These are phyloP conservation scores for Diplotaxis tenuifolia DNA, from an alignment of 345 rosid genomes.

Conservation along the genomic window DNA sequence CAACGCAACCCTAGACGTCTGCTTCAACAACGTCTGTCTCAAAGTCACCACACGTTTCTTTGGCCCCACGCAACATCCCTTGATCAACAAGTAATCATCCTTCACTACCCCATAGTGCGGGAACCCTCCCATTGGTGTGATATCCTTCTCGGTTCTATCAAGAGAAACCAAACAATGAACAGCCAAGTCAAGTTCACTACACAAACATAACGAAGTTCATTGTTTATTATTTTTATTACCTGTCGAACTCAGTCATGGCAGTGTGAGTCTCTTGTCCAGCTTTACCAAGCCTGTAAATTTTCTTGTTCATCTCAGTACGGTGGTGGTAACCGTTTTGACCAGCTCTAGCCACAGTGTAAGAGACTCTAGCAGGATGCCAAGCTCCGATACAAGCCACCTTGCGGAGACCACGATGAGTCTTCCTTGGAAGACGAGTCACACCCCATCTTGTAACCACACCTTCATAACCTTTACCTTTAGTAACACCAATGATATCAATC, in stretches of 20 bases:
- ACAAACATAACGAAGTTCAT: background rate
- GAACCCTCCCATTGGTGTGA: constrained; percentile 93
- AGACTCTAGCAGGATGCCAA: too few relatives aligned
- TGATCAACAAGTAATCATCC: constrained; percentile 77
- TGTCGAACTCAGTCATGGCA: constrained; percentile 79
- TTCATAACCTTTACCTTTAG: constrained; percentile 90
- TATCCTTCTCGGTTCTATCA: constrained; percentile 64
- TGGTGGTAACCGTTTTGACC: too few relatives aligned
- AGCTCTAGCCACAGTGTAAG: too few relatives aligned
- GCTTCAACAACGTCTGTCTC: constrained; percentile 67
- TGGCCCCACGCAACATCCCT: constrained; percentile 85
- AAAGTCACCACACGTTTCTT: constrained; percentile 91
- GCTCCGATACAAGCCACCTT: too few relatives aligned
- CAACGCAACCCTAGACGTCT: constrained; percentile 69
- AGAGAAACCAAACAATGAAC: background rate
- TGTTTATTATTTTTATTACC: constrained; percentile 47
- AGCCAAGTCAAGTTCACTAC: constrained; percentile 29
- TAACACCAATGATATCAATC: constrained; percentile 86
- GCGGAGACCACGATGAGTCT: constrained; percentile 94
- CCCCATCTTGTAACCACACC: constrained; percentile 99
- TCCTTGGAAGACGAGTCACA: constrained; percentile 88
- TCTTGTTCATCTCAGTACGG: constrained; percentile 92
- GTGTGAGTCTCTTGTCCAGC: constrained; percentile 68
- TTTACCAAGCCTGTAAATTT: constrained; percentile 78
- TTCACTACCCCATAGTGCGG: constrained; percentile 87